Base-by-base conservation (phyloP, 176 grass and related monocot genomes). In the Oryza officinalis region DNA sequence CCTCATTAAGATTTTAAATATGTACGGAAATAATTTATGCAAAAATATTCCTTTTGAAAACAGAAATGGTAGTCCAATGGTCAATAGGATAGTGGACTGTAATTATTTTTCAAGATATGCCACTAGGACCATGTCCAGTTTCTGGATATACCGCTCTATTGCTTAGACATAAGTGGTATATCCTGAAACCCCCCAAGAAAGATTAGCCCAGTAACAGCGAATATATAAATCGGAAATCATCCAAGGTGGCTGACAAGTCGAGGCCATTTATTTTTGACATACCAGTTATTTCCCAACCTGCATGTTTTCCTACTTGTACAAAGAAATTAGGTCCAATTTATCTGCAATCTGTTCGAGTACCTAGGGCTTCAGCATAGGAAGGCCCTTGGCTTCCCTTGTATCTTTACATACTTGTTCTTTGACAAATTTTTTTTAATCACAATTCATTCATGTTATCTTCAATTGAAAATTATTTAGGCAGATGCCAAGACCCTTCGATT, bases 401-500 rank as follows among this genome's bases (percentile, higher is more conserved):
- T 68, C 30, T 12, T 59, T 10, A 73, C 7, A 22, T 64, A 76
- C 45, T 80, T 71, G 32, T 17, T 59, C 63, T 83, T 50, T 83
- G 6, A 26, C 72, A 25, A n/a, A n/a, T n/a, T 13, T 23, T 25
- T 81, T 78, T n/a, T 64, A 37, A 49, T 20, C 50, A 61, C n/a
- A 25, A 23, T 82, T 81, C 73, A 28, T 78, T 88, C 64, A 78
- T 76, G 71, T 50, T 69, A 83, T 76, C 32, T 61, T 76, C 75
- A 38, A 64, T 80, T 83, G 40, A 50, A 75, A 23, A 88, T 91
- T 76, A 44, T 92, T 81, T 87, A 99, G 96, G 96, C 96, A 92
- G 96, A 99, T 92, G 93, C 96, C 28, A 99, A 99, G 85, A 96
- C 96, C 57, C 77, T 87, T 77, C 93, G 89, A 80, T 99, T 99